phyloP scores from a whole-genome alignment of 2,329 filamentous ascomycete species.

The Fusarium sp. region DNA sequence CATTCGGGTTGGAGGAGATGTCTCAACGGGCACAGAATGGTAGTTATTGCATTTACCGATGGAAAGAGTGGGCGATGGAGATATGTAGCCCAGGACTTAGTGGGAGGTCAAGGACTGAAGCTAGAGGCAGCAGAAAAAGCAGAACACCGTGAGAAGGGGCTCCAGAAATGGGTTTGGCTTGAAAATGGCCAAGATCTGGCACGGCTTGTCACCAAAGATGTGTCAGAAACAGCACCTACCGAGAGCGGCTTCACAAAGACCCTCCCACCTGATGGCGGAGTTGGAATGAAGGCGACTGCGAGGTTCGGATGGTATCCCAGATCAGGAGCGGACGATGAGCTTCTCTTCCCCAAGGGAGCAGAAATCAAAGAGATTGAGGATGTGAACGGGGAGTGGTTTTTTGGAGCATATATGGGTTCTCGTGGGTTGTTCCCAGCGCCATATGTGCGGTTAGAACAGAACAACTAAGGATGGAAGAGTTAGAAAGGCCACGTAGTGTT shows the following conservation, averaged over 20 bases:
- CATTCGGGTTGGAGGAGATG: conserved; percentile 87
- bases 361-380: conserved; percentile 87
- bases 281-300: conserved; percentile 73
- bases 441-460: conserved; percentile 71
- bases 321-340: conserved; percentile 74
- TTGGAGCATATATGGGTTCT: conserved; percentile 84
- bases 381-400: conserved; percentile 91
- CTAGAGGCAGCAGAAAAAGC: conserved; percentile 63
- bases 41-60: conserved; percentile 80
- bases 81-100: conserved; percentile 76
- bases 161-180: conserved; percentile 67
- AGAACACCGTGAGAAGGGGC: conserved; percentile 49
- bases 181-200: conserved; percentile 55
- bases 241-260: conserved; percentile 46
- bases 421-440: conserved; percentile 84
- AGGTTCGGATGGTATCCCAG: conserved; percentile 84
- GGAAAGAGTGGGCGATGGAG: conserved; percentile 75
- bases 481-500: background rate
- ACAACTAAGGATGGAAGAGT: conserved; percentile 17
- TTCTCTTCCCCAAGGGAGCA: conserved; percentile 85
- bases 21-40: conserved; percentile 84
- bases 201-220: conserved; percentile 65
- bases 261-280: conserved; percentile 82
- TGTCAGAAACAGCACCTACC: conserved; percentile 59
- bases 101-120: conserved; percentile 80